Evolutionary conservation across 2,329 filamentous ascomycete genomes (phyloP).

Genomic region (Calonectria honghensis): DNA sequence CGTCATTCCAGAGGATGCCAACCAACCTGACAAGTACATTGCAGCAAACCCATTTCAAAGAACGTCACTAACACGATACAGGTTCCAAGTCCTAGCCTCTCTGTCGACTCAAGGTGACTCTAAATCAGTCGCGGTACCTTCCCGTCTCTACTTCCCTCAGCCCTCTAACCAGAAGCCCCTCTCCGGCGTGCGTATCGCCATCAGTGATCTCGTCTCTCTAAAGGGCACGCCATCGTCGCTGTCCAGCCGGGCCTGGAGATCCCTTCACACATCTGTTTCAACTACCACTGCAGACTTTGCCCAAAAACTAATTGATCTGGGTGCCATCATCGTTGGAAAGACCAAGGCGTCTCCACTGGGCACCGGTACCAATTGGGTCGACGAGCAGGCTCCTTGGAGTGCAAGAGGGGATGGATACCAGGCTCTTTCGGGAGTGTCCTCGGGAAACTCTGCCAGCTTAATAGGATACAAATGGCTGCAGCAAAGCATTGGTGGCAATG

Average conservation of each 20-base stretch:
- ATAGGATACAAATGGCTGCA: conserved; percentile 66
- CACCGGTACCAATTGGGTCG: conserved; percentile 64
- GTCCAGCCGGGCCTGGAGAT: conserved; percentile 75
- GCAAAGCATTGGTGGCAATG: conserved; percentile 60
- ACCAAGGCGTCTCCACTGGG: conserved; percentile 71
- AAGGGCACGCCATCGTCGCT: conserved; percentile 73
- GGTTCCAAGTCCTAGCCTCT: conserved; percentile 57
- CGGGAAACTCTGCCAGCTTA: conserved; percentile 60
- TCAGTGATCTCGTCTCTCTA: conserved; percentile 60
- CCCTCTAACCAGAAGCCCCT: conserved; percentile 58
- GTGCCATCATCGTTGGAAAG: conserved; percentile 74
- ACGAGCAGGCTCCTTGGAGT: conserved; percentile 64
- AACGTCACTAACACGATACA: conserved; percentile 45
- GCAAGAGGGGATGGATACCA: conserved; percentile 69
- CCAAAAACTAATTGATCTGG: conserved; percentile 74
- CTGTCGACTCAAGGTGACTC: conserved; percentile 53
- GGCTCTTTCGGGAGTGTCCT: conserved; percentile 57
- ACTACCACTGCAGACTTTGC: conserved; percentile 69
- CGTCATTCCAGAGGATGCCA: conserved; percentile 60
- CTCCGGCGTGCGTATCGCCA: conserved; percentile 60
- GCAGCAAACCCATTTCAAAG: background rate
- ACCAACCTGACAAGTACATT: conserved; percentile 53
- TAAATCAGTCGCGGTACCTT: conserved; percentile 62
- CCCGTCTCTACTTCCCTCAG: conserved; percentile 58
- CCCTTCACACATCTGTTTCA: conserved; percentile 67